Percentiles rank a stretch among this genome's conserved stretches.
These are phyloP conservation scores for Colletotrichum musae DNA, from an alignment of 2,329 filamentous ascomycete species.

Conservation along the genomic window DNA sequence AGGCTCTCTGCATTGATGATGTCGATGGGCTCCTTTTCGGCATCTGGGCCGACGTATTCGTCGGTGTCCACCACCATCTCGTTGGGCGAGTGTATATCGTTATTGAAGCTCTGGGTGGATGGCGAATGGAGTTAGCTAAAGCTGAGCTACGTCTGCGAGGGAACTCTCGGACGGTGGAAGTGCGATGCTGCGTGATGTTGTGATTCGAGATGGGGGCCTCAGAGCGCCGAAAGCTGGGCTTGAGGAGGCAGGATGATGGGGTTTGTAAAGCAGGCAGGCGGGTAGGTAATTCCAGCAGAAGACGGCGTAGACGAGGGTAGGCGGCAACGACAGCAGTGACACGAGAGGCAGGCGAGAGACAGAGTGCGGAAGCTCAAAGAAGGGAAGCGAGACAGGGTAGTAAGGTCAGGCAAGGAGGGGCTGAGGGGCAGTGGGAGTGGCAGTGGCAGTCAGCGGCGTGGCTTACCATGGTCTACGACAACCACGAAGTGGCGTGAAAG, in stretches of 20 bases:
- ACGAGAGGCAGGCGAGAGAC: not conserved
- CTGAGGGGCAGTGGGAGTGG: not conserved
- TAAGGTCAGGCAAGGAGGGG: constrained; percentile 15
- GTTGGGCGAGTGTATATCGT: constrained; percentile 67
- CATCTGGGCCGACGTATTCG: constrained; percentile 65
- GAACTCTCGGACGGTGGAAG: constrained; percentile 1
- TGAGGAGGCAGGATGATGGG: constrained; percentile 30
- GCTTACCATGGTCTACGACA: constrained; percentile 37
- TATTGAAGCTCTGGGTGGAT: constrained; percentile 62
- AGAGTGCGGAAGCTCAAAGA: constrained; percentile 20
- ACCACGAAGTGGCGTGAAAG: constrained; percentile 28
- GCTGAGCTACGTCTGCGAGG: not conserved
- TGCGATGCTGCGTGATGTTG: not conserved
- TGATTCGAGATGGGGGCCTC: not conserved
- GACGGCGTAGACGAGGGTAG: constrained; percentile 5
- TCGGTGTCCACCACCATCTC: constrained; percentile 70
- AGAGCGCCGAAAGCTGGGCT: constrained; percentile 20
- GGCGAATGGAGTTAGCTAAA: constrained; percentile 23
- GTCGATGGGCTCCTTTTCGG: constrained; percentile 66
- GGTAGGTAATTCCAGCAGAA: not conserved
- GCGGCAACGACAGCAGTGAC: not conserved
- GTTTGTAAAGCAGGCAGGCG: constrained; percentile 14
- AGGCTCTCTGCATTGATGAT: constrained; percentile 69
- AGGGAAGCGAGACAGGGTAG: constrained; percentile 1
- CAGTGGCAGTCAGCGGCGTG: constrained; percentile 13